Evolutionary conservation across 2,329 filamentous ascomycete genomes (phyloP).

Genomic region (Clarireedia paspali): DNA sequence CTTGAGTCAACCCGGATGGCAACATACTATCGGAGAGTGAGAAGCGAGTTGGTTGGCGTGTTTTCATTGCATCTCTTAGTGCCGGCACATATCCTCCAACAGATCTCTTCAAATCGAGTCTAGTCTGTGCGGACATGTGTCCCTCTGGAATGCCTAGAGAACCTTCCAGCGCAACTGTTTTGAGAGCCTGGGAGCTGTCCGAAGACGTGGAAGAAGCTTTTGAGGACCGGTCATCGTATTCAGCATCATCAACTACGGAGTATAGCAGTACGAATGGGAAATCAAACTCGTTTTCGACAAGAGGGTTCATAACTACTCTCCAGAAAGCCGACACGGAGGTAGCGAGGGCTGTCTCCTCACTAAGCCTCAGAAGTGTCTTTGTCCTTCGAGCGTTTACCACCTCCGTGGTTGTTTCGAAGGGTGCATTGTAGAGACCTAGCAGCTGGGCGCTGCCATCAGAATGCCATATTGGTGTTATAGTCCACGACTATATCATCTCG

Average conservation of each 20-base stretch:
- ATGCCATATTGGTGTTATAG: slow-evolving; percentile 59
- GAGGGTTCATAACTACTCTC: slow-evolving; percentile 56
- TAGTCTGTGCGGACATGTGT: slow-evolving; percentile 51
- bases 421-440: slow-evolving; percentile 61
- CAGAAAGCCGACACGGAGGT: slow-evolving; percentile 67
- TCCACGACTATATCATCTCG: slow-evolving; percentile 49
- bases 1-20: slow-evolving; percentile 53
- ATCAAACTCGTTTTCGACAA: slow-evolving; percentile 67
- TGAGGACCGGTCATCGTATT: slow-evolving; percentile 39
- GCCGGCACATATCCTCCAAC: slow-evolving; percentile 68
- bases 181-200: slow-evolving; percentile 51
- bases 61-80: slow-evolving; percentile 66
- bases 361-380: slow-evolving; percentile 67
- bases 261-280: slow-evolving; percentile 72
- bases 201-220: slow-evolving; percentile 58
- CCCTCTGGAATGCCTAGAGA: slow-evolving; percentile 58
- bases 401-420: slow-evolving; percentile 70
- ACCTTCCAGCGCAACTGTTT: slow-evolving; percentile 63
- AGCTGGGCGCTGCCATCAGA: slow-evolving; percentile 63
- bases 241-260: slow-evolving; percentile 60
- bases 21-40: slow-evolving; percentile 57
- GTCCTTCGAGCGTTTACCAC: slow-evolving; percentile 70
- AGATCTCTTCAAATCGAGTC: slow-evolving; percentile 61
- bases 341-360: slow-evolving; percentile 63
- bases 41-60: slow-evolving; percentile 57